Evolutionary conservation across 2,329 filamentous ascomycete species (phyloP), one percentile per base, ranked within the genome.

Genomic region (Cladobotryum protrusum): DNA sequence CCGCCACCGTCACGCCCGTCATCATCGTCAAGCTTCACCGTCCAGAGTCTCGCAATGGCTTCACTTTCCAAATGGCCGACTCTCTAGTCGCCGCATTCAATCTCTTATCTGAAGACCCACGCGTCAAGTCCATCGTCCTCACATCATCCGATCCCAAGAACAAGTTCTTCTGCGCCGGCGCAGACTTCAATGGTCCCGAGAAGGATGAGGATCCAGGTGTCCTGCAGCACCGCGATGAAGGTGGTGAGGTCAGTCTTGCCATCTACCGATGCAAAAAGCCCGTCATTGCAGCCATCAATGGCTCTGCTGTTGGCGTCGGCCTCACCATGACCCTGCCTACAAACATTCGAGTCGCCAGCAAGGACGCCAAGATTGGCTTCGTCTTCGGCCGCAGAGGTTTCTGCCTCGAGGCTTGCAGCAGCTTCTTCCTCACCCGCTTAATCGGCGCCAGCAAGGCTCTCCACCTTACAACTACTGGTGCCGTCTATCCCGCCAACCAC

Each of bases 331-430:
- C 79, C 29, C 70, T 83, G 4, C 73, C 80, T 2, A 76, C 75
- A 47, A 72, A 71, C 44, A 71, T 79, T 47, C 70, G 76, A 45
- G 59, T 85, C 54, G 79, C 72, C 37, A 80, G 78, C 56, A 63
- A 68, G 37, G 67, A 70, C 11, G 82, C 85, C 2, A 86, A 85
- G 61, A 78, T 89, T 54, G 86, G 86, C 47, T 87, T 89, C 62
- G 85, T 89, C 15, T 91, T 90, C 64, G 75, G 78, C 19, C 77
- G 85, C 20, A 75, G 86, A 40, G 86, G 86, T 1, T 74, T 90
- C 59, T 74, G 81, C 52, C 84, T 87, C 78, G 87, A 91, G 66
- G 85, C 83, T 1, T 84, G 79, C 61, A 82, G 77, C 45, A 83
- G 80, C 8, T 90, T 78, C 66, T 90, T 87, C 71, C 72, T 90